A percentile compares a stretch with the other conserved stretches of the same genome.
Conservation (phyloP, 352 stramenopile genomes). For the Globisporangium splendens region DNA sequence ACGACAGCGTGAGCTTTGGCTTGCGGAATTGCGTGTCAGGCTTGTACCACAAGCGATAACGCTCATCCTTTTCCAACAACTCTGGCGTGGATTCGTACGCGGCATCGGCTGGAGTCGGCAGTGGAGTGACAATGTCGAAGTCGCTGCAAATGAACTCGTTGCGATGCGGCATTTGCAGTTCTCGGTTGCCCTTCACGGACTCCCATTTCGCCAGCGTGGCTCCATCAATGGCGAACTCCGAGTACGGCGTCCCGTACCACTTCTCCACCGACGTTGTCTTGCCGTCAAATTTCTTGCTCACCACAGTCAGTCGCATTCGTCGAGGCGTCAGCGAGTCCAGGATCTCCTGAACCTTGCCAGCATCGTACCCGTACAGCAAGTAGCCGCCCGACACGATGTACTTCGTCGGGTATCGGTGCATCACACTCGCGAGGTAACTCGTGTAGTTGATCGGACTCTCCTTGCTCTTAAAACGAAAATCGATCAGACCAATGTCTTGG, state of each 20-base stretch:
- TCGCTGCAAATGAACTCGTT: constrained; percentile 83
- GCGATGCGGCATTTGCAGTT: constrained; percentile 46
- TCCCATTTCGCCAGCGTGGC: constrained; percentile 42
- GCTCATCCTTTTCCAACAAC: constrained; percentile 26
- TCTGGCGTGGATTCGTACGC: no score
- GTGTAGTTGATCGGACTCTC: constrained; percentile 71
- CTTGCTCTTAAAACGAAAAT: constrained; percentile 80
- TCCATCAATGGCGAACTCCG: constrained; percentile 25
- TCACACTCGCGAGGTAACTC: constrained; percentile 56
- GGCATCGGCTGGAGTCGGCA: no score
- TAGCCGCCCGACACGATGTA: constrained; percentile 62
- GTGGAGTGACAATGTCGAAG: constrained; percentile 42
- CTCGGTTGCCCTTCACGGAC: constrained; percentile 20
- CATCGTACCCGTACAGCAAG: constrained; percentile 67
- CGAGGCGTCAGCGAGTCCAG: constrained; percentile 43
- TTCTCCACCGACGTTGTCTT: constrained; percentile 43
- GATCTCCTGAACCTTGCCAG: constrained; percentile 42
- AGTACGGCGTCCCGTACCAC: constrained; percentile 74
- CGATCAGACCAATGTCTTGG: constrained; percentile 45
- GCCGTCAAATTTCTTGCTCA: constrained; percentile 66
- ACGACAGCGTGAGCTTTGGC: constrained; percentile 88
- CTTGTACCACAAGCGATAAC: constrained; percentile 82
- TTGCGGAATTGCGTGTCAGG: constrained; percentile 88
- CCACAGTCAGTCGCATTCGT: constrained; percentile 59
- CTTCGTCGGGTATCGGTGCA: constrained; percentile 63